Base-by-base conservation (phyloP, 352 stramenopile species). In the Phytophthora ramorum region DNA sequence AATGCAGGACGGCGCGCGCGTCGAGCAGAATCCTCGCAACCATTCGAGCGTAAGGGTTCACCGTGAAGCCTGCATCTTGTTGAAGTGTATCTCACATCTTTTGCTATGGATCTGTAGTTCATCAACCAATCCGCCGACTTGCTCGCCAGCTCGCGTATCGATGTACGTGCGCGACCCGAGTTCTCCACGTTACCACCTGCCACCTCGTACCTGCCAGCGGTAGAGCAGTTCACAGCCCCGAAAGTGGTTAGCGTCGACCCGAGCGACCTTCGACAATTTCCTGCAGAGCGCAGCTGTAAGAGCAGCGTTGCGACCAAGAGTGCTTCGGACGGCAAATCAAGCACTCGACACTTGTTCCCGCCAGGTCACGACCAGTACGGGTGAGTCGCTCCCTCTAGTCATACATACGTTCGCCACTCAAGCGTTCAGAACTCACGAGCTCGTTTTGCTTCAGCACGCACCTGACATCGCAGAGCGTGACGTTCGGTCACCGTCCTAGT, bases 401-500 rank as follows among this genome's bases (percentile, higher is more conserved):
- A 30, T 13, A 12, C 24, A 30, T 13, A 12, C 54, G 22, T 46
- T 69, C 38, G 37, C 20, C 37, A 47, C 38, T 58, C 56, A 73
- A 59, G 48, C 30, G 45, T 59, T 3, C 30, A 63, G 30, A 70
- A 60, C 47, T 66, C 55, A 51, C 47, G 38, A 28, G 24, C 14
- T 35, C 38, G 24, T 54, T 59, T 61, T 46, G 34, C 12, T 78
- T 55, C 64, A 85, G 74, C 30, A 48, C 55, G 1, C 65, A 68
- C n/a, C 57, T 82, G 35, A 76, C 77, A 2, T 80, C 74, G 10
- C 74, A 89, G 51, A 63, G 75, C 16, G 71, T 88, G 58, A 87
- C 78, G 0, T 95, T 95, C 47, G 87, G 85, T 30, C 87, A 95
- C 62, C 85, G 87, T 4, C 87, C 83, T 43, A 65, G 75, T 60